Base-by-base conservation (phyloP, 106 monocot species). In the Dendrobium officinale region DNA sequence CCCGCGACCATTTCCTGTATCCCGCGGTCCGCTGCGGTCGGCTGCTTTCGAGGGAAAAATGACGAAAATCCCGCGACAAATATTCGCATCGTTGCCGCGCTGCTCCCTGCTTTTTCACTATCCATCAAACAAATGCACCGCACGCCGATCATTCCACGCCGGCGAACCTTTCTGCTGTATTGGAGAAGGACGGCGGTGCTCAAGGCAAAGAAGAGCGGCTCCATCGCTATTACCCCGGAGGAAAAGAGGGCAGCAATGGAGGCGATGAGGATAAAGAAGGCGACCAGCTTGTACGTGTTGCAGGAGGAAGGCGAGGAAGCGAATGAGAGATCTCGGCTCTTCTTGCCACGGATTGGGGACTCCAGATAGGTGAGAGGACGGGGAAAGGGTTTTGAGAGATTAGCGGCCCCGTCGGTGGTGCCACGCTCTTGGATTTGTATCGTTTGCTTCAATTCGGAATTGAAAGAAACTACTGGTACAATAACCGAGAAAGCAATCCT, bases 191-290 rank as follows among this genome's bases (percentile, higher is more conserved):
- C 26, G 55, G 77, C 87, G 64, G 22, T 73, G 80, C 80, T 89
- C 83, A 64, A 91, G 86, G 90, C 90, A 91, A 78, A 92, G 79
- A 42, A 92, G 83, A 15, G 91, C 90, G 67, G 87, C 81, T 75
- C 88, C 67, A 78, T 84, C 84, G 78, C 83, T 79, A 70, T 79
- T 77, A 77, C 45, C 51, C 82, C 83, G 83, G 76, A 88, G 88
- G 85, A 80, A 81, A 92, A 83, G 83, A 92, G 82, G 48, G 79
- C 29, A 64, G 85, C 86, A 81, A 82, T 89, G 76, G 84, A 83
- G 81, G 90, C 75, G 68, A 80, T 58, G 81, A 86, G 17, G 64
- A 89, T 87, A 55, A 87, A 24, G 77, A 77, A 1, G 80, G 81
- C 72, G 64, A 79, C 79, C 31, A 86, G 41, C 64, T 90, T 81